Conservation (phyloP, 1,284 basidiomycete species). For the Cystodermella granulosa region DNA sequence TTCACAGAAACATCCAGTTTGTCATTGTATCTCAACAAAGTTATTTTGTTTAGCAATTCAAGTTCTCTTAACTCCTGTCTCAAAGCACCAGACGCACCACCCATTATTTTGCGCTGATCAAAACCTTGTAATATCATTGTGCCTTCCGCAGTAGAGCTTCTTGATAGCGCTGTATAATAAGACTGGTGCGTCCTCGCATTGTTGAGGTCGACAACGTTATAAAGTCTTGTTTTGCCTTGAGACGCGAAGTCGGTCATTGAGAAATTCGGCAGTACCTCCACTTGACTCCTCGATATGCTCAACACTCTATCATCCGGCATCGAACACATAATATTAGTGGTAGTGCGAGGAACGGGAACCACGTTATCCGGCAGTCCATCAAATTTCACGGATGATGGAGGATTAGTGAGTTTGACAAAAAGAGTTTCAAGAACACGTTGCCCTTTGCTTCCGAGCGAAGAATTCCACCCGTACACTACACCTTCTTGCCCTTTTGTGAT, state of each 20-base stretch:
- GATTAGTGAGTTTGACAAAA: slow-evolving; percentile 12
- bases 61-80: slow-evolving; percentile 29
- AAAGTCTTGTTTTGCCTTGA: slow-evolving; percentile 24
- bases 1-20: slow-evolving; percentile 8
- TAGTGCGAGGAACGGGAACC: slow-evolving; percentile 9
- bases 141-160: slow-evolving; percentile 19
- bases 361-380: slow-evolving; percentile 11
- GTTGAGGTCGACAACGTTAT: slow-evolving; percentile 24
- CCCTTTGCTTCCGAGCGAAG: background rate
- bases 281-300: slow-evolving; percentile 14
- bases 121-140: slow-evolving; percentile 27
- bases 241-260: slow-evolving; percentile 29
- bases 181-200: slow-evolving; percentile 17
- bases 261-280: too few relatives aligned
- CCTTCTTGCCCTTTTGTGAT: slow-evolving; percentile 3
- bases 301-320: slow-evolving; percentile 1
- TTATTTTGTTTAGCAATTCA: slow-evolving; percentile 27
- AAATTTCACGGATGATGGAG: slow-evolving; percentile 9
- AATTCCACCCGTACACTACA: background rate
- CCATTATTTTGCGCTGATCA: slow-evolving; percentile 17
- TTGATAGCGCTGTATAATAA: slow-evolving; percentile 26
- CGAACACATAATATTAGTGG: background rate
- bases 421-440: slow-evolving; percentile 10
- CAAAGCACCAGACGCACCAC: slow-evolving; percentile 16
- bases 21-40: slow-evolving; percentile 15